These are phyloP conservation scores for Scleroderma citrinum DNA, from an alignment of 768 basidiomycete species.

Conservation along the genomic window DNA sequence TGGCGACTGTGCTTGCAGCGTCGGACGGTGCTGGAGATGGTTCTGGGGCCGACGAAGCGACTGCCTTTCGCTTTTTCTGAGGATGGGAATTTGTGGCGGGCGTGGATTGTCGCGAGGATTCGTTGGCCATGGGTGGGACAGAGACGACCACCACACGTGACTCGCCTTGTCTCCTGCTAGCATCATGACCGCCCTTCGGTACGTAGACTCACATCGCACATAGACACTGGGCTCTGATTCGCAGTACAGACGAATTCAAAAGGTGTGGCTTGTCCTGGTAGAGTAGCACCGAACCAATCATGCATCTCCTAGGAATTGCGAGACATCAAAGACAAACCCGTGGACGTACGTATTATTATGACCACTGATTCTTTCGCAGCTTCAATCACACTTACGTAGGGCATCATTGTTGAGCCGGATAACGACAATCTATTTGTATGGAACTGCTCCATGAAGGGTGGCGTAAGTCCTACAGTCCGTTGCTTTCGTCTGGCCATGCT, in stretches of 20 bases:
- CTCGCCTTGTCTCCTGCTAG: too few species aligned
- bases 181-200: slow-evolving; percentile 41
- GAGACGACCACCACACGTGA: too few species aligned
- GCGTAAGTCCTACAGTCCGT: slow-evolving; percentile 40
- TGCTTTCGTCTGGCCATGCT: slow-evolving; percentile 3
- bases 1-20: slow-evolving; percentile 30
- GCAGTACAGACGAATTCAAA: slow-evolving; percentile 61
- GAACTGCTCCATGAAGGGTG: slow-evolving; percentile 72
- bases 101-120: slow-evolving; percentile 31
- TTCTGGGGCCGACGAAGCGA: slow-evolving; percentile 30
- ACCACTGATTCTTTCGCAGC: slow-evolving; percentile 7
- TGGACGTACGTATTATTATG: slow-evolving; percentile 44
- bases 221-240: slow-evolving; percentile 15
- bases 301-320: slow-evolving; percentile 51
- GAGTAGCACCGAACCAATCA: not conserved
- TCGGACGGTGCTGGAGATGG: slow-evolving; percentile 60
- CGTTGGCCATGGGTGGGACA: slow-evolving; percentile 14
- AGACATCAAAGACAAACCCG: slow-evolving; percentile 55
- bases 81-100: slow-evolving; percentile 17
- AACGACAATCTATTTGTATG: slow-evolving; percentile 75
- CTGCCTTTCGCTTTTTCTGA: slow-evolving; percentile 50
- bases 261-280: slow-evolving; percentile 34
- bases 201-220: slow-evolving; percentile 6
- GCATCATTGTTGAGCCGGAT: slow-evolving; percentile 51
- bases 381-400: slow-evolving; percentile 36